Evolutionary conservation across 148 eudicot species (phyloP), one percentile per base, ranked within the genome.

Genomic region (Amaranthus palmeri): DNA sequence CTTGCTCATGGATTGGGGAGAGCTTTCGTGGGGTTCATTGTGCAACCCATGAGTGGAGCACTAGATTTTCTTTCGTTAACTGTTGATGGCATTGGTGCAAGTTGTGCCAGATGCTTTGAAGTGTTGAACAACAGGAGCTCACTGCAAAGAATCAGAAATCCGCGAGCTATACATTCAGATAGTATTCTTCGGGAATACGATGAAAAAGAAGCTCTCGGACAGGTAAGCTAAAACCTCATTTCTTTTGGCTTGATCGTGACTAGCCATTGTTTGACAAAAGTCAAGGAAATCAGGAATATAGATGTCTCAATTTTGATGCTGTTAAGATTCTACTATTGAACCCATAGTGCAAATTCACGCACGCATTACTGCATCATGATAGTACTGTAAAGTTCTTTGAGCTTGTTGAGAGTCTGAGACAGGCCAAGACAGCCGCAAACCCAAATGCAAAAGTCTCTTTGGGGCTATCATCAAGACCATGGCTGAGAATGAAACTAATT

Each of bases 21-120:
- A 73, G 99, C 97, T 60, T 90, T 88, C 77, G 78, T 96, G 50
- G 99, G 99, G 71, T 82, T 92, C 57, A 76, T 96, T 66, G 96
- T 87, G 67, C 99, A 96, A 76, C 99, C 99, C 62, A 85, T 96
- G 71, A 96, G 99, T 87, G 99, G 99, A 42, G 99, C 96, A 77
- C 76, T 96, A 72, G 97, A 96, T 82, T 96, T 96, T 80, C 88
- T 96, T 51, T 96, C 99, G 61, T 81, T 96, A 82, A 96, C 99
- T 65, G 97, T 96, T 65, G 96, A 88, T 79, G 99, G 99, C 48
- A 84, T 96, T 76, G 97, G 99, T 74, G 99, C 99, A 62, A 96
- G 97, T 82, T 96, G 90, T 84, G 85, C 97, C 75, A 83, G 92
- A 75, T 92, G 97, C 86, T 83, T 96, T 74, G 97, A 92, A 84